Base-by-base conservation (phyloP, 2,329 filamentous ascomycete genomes). In the Hymenoscyphus repandus region DNA sequence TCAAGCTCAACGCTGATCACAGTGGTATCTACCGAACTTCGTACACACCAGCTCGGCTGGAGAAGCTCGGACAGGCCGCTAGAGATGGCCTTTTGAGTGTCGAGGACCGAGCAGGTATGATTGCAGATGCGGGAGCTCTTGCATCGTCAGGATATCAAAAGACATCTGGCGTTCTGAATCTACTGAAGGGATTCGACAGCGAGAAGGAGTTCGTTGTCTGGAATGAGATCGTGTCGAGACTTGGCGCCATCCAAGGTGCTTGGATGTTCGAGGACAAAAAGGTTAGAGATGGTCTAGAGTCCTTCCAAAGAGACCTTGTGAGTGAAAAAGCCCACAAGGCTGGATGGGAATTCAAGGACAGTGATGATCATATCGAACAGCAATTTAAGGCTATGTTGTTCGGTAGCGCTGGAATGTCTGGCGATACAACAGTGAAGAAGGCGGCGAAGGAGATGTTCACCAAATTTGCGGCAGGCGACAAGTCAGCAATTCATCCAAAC, bases 301-400 rank as follows among this genome's bases (percentile, higher is more conserved):
- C 81, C 12, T 96, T 96, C 77, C 85, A 95, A 67, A 80, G 85
- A 56, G 80, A 88, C 10, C 78, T 97, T 18, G 80, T 88, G 52
- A 85, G 83, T 64, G 75, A 80, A 60, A 92, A 90, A 69, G 86
- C 91, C 0, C 91, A 96, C 68, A 80, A 90, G 65, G 72, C 95
- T 40, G 92, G 92, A 52, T 97, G 92, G 92, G 73, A 81, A 12
- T 96, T 97, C 70, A 85, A 82, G 27, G 86, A 91, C 22, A 78
- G 78, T 3, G 92, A 97, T 62, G 89, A 87, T 45, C 91, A 96
- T 66, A 85, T 96, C 59, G 78, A 91, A 68, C 90, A 96, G 69
- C 91, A 96, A 68, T 95, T 96, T 78, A 97, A 97, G 76, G 84
- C 83, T 12, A 80, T 96, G 66, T 79, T 96, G 67, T 97, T 97